Base-by-base conservation (phyloP, 257 asterid genomes). In the Ajuga chamaepitys region DNA sequence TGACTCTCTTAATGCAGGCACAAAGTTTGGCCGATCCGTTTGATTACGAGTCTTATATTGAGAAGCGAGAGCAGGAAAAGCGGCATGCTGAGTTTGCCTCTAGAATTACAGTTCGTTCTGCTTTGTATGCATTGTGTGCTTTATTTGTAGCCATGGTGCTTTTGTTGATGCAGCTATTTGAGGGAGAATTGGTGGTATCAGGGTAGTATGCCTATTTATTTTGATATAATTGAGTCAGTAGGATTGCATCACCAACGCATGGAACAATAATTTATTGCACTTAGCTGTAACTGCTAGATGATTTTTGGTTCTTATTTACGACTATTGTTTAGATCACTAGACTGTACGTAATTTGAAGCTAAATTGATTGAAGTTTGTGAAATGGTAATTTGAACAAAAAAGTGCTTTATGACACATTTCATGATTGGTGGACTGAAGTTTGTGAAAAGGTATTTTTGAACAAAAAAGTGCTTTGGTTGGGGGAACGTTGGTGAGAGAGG, bases 81-180 rank as follows among this genome's bases (percentile, higher is more conserved):
- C 4, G 68, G 55, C 81, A 80, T 61, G 79, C 75, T 18, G 82
- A 75, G 35, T 89, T 86, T 64, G 82, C 72, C 51, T 70, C 86
- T 28, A 85, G 97, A 76, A 93, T 93, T 64, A 89, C 99, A 87
- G 96, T 93, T 44, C 69, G 87, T 62, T 48, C 40, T 72, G 21
- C 76, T 65, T 45, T 35, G 9, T 30, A 37, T 73, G 61, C 37
- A 61, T 54, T 25, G 18, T 60, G 41, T 41, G 21, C 48, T 62
- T 41, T 38, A 28, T 12, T 8, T 14, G n/a, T 9, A 38, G 7
- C 42, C 47, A 24, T 63, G 32, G 12, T 51, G 34, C 65, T 55
- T 47, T 28, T 12, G 18, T 24, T 25, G 28, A 28, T 37, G 34
- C 32, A n/a, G 44, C 28, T 51, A 58, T 50, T 54, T n/a, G 4